These are phyloP conservation scores for Wickerhamomyces tratensis DNA, from an alignment of 805 yeast genomes.

Conservation along the genomic window DNA sequence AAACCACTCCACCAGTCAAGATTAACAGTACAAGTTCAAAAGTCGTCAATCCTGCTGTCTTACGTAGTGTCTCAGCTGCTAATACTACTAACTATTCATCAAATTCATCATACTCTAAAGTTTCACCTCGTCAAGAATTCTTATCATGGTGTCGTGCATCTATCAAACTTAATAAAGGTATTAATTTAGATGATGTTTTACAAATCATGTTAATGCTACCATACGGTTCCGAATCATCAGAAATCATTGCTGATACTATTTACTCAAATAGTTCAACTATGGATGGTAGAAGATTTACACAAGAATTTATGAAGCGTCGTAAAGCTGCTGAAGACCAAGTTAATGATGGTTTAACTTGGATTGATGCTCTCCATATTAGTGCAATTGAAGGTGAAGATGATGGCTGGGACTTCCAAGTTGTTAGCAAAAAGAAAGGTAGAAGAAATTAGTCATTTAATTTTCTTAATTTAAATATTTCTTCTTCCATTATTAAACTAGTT, in stretches of 20 bases:
- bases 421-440: slow-evolving; percentile 48
- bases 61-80: slow-evolving; percentile 28
- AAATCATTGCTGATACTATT: slow-evolving; percentile 85
- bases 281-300: slow-evolving; percentile 93
- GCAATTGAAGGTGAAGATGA: slow-evolving; percentile 30
- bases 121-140: slow-evolving; percentile 49
- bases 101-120: slow-evolving; percentile 4
- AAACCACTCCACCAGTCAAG: slow-evolving; percentile 3
- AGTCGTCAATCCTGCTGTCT: slow-evolving; percentile 21
- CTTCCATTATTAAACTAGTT: not conserved
- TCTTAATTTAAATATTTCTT: not conserved
- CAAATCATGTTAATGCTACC: slow-evolving; percentile 78
- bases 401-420: slow-evolving; percentile 60
- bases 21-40: slow-evolving; percentile 5
- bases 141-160: slow-evolving; percentile 64
- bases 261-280: slow-evolving; percentile 80
- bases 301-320: slow-evolving; percentile 77
- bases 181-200: slow-evolving; percentile 69
- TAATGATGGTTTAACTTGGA: slow-evolving; percentile 55
- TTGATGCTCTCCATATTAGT: slow-evolving; percentile 46
- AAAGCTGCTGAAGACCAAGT: slow-evolving; percentile 52
- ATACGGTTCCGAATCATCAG: slow-evolving; percentile 60
- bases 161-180: slow-evolving; percentile 61
- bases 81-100: slow-evolving; percentile 1
- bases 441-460: slow-evolving; percentile 17